Evolutionary conservation across 225 moss, liverwort and hornwort species (phyloP).

Genomic region (Bryum argenteum): DNA sequence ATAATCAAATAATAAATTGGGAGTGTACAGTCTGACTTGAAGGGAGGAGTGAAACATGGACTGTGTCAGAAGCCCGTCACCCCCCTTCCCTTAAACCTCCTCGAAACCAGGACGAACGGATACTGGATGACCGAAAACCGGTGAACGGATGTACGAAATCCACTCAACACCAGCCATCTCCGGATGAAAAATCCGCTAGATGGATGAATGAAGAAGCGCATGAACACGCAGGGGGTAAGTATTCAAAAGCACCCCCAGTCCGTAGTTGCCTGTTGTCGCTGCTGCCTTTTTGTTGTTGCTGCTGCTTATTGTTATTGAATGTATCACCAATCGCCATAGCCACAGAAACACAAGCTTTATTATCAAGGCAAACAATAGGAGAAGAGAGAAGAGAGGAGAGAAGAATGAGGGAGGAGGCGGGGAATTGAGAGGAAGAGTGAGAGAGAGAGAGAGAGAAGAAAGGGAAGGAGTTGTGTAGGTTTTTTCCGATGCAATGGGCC

Average conservation of each 20-base stretch:
- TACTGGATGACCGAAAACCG: neutral
- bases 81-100: conserved; percentile 27
- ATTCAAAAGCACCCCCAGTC: conserved; percentile 1
- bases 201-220: neutral
- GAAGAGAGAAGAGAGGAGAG: neutral
- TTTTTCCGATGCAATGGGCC: conserved; percentile 91
- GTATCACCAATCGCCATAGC: conserved; percentile 22
- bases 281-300: too few relatives aligned
- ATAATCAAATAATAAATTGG: neutral
- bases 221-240: conserved; percentile 19
- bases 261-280: neutral
- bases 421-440: neutral
- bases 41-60: conserved; percentile 27
- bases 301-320: neutral
- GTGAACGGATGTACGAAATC: neutral
- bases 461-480: neutral
- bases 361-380: neutral
- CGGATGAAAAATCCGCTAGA: neutral
- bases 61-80: conserved; percentile 20
- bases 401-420: conserved; percentile 11
- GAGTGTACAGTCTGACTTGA: conserved; percentile 15
- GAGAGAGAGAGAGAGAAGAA: neutral
- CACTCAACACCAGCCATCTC: too few relatives aligned
- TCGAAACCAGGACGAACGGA: neutral
- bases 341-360: neutral